These are phyloP conservation scores for Arthrobotrys sphaeroides DNA, from an alignment of 2,329 filamentous ascomycete species.

Conservation along the genomic window DNA sequence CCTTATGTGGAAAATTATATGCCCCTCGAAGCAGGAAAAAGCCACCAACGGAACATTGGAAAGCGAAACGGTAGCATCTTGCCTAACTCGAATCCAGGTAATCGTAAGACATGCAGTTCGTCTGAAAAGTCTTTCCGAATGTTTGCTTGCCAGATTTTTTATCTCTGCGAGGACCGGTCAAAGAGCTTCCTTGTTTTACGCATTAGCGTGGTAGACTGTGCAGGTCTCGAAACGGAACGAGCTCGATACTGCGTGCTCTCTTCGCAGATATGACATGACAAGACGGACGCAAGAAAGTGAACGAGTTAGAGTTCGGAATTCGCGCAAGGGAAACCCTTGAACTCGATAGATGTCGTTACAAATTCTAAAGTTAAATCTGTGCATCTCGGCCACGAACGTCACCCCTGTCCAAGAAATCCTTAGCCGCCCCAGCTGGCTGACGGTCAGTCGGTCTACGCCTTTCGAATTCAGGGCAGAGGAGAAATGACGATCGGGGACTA, in stretches of 20 bases:
- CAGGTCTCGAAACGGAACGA: conserved; percentile 21
- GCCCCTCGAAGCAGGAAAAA: not conserved
- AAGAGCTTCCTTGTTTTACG: conserved; percentile 1
- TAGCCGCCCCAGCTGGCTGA: conserved; percentile 9
- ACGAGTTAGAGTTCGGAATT: not conserved
- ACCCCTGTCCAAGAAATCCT: conserved; percentile 7
- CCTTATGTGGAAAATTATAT: conserved; percentile 21
- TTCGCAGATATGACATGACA: not conserved
- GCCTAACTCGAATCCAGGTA: not conserved
- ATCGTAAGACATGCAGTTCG: not conserved
- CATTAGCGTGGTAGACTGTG: conserved; percentile 1
- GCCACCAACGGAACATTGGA: not conserved
- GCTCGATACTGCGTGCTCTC: conserved; percentile 30
- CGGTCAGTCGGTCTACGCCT: too few species aligned
- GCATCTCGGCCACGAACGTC: not conserved
- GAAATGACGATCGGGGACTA: conserved; percentile 4
- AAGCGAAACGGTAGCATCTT: not conserved
- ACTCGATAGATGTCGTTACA: not conserved
- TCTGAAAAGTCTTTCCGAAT: too few species aligned
- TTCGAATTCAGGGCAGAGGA: conserved; percentile 1
- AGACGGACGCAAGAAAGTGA: conserved; percentile 1
- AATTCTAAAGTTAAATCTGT: not conserved
- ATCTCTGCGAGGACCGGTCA: not conserved
- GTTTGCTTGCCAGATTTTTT: too few species aligned
- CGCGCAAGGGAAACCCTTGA: conserved; percentile 20